Evolutionary conservation across 2,329 filamentous ascomycete species (phyloP), one percentile per base, ranked within the genome.

Genomic region (Colletotrichum australisinense): DNA sequence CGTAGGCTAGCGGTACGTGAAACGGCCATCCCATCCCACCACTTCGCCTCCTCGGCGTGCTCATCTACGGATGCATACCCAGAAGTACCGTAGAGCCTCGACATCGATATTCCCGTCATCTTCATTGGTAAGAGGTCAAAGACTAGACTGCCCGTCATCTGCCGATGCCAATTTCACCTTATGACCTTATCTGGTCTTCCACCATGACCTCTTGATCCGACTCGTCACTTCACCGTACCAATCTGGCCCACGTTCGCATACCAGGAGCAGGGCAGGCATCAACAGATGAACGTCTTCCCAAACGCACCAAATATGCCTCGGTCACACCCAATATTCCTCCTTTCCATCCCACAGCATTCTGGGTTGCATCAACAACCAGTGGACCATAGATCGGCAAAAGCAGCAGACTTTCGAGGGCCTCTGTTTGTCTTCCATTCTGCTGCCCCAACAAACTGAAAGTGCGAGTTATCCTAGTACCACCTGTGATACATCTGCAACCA

Each of bases 11-110:
- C 67, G 30, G 26, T 55, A 70, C 26, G 63, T 70, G 70, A 73
- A 73, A 73, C 70, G 55, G 30, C 70, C 59, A 70, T 73, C 53
- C 55, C 70, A 56, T 59, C 66, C 22, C 24, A 60, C 49, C 64
- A 57, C 52, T 57, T 63, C 35, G 24, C 56, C 64, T 62, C 42
- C 46, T 49, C 32, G 56, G 63, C 49, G 19, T 38, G 28, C 46
- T 49, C 49, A 57, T 72, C 65, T 38, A 63, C 42, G 19, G 14
- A 42, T 42, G 19, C 14, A 42, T 42, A 42, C 38, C 14, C 19
- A 49, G 42, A 4, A 49, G 6, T 49, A n/a, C 19, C 7, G 64
- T 62, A 56, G 35, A 26, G 32, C 30, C 3, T 19, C 28, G 16
- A 26, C 35, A 4, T 72, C 32, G 42, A 62, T 11, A 22, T 30